A percentile compares a stretch with the other conserved stretches of the same genome.
Evolutionary conservation across 495 filamentous ascomycete genomes (phyloP).

Genomic region (Podospora appendiculata): DNA sequence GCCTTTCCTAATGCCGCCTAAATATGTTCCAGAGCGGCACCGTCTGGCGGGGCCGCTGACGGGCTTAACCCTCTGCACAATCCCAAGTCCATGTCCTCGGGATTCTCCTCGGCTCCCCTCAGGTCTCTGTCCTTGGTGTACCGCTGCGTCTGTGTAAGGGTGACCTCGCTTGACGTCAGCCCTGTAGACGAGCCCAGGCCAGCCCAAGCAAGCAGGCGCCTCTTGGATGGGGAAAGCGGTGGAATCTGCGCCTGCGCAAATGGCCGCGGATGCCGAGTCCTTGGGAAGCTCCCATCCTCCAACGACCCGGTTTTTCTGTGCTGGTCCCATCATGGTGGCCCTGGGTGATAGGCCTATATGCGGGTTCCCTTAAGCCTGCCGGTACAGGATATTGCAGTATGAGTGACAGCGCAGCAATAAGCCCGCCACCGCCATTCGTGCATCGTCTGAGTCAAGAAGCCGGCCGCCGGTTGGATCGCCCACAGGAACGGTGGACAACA

Average conservation of each 20-base stretch:
- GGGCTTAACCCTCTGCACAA: slow-evolving; percentile 17
- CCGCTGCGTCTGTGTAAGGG: slow-evolving; percentile 6
- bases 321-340: slow-evolving; percentile 4
- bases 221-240: neutral
- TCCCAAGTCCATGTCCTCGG: slow-evolving; percentile 31
- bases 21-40: slow-evolving; percentile 15
- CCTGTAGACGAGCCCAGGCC: neutral
- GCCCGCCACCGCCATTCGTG: slow-evolving; percentile 7
- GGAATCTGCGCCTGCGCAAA: neutral
- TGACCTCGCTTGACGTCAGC: slow-evolving; percentile 14
- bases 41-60: slow-evolving; percentile 19
- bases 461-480: slow-evolving; percentile 4
- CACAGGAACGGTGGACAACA: slow-evolving; percentile 1
- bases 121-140: slow-evolving; percentile 5
- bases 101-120: slow-evolving; percentile 12
- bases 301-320: slow-evolving; percentile 16
- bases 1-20: slow-evolving; percentile 18
- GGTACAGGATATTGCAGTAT: slow-evolving; percentile 7
- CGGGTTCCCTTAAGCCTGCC: slow-evolving; percentile 7
- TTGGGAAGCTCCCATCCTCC: slow-evolving; percentile 7
- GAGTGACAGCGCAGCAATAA: slow-evolving; percentile 1
- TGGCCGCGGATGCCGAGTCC: slow-evolving; percentile 9
- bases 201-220: neutral
- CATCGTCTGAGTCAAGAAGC: slow-evolving; percentile 8
- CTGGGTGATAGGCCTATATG: slow-evolving; percentile 9